Base-by-base conservation (phyloP, 495 filamentous ascomycete genomes). In the Achaetomiella virescens region DNA sequence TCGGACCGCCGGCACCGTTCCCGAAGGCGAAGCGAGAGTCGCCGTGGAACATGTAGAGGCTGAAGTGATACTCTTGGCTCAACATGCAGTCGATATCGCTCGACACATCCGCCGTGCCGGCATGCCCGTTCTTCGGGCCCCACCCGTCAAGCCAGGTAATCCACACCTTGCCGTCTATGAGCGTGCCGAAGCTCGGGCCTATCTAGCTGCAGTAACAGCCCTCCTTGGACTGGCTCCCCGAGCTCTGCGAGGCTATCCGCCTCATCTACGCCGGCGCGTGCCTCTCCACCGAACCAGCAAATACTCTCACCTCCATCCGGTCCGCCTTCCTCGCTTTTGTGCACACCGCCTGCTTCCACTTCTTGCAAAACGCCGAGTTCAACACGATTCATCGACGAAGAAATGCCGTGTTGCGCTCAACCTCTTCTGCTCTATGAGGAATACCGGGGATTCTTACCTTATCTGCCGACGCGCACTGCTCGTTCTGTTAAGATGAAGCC, bases 221-320 rank as follows among this genome's bases (percentile, higher is more conserved):
- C 10, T 33, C 25, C 5, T 1, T 35, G 6, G 48, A 58, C 35
- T 68, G 61, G 58, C 58, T 68, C 8, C 55, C 55, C 44, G 65
- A 68, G 22, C 41, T 66, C 27, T 62, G 59, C 20, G 65, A 66
- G 2, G 59, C 54, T 43, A 46, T 66, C 47, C 48, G 49, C 1
- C 56, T 61, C 38, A 21, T 66, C 51, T 66, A 66, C 54, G 22
- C 46, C 31, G 51, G 64, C 46, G n/a, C 47, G n/a, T n/a, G 0
- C 51, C 58, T 0, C 8, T 52, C 0, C 5, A 14, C 29, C 52
- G 52, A 38, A 37, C 36, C 5, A 0, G 1, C 1, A 25, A 44
- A n/a, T n/a, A n/a, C n/a, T 11, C 14, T 48, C 14, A 27, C 41
- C 2, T 36, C 49, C 2, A 50, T 63, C 17, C 62, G 65, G 40